Evolutionary conservation across 164 flowering plant species (phyloP).

Genomic region (Vitis amurensis): DNA sequence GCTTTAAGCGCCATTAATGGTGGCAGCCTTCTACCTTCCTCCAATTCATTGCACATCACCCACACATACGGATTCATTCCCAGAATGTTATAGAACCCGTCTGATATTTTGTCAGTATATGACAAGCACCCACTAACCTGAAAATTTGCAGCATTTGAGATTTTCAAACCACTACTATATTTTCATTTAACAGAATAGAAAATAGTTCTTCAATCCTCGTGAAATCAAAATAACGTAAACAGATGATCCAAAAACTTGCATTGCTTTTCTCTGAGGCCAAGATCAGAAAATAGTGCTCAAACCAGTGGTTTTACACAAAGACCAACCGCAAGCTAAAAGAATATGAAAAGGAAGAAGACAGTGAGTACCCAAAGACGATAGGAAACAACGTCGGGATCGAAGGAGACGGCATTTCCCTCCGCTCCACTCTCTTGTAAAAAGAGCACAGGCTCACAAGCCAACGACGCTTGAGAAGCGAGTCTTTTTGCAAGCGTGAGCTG

Average conservation of each 20-base stretch:
- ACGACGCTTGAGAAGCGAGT: slow-evolving; percentile 50
- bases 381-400: slow-evolving; percentile 59
- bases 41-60: slow-evolving; percentile 83
- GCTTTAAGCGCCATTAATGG: slow-evolving; percentile 65
- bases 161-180: too few species aligned
- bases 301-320: neutral
- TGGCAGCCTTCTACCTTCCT: slow-evolving; percentile 76
- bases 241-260: too few species aligned
- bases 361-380: slow-evolving; percentile 81
- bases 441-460: slow-evolving; percentile 41
- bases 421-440: slow-evolving; percentile 21
- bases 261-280: too few species aligned
- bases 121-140: slow-evolving; percentile 94
- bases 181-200: too few species aligned
- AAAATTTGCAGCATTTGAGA: neutral
- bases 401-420: slow-evolving; percentile 16
- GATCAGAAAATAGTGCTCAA: too few species aligned
- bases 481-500: slow-evolving; percentile 71
- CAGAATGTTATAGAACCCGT: slow-evolving; percentile 89
- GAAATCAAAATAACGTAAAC: too few species aligned
- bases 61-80: slow-evolving; percentile 95
- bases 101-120: slow-evolving; percentile 82
- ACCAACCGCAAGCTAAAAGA: neutral
- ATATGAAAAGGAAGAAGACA: neutral
- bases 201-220: too few species aligned